A percentile compares a stretch with the other conserved stretches of the same genome.
These are phyloP conservation scores for Globisporangium paroecandrum DNA, from an alignment of 352 stramenopile species.

Conservation along the genomic window DNA sequence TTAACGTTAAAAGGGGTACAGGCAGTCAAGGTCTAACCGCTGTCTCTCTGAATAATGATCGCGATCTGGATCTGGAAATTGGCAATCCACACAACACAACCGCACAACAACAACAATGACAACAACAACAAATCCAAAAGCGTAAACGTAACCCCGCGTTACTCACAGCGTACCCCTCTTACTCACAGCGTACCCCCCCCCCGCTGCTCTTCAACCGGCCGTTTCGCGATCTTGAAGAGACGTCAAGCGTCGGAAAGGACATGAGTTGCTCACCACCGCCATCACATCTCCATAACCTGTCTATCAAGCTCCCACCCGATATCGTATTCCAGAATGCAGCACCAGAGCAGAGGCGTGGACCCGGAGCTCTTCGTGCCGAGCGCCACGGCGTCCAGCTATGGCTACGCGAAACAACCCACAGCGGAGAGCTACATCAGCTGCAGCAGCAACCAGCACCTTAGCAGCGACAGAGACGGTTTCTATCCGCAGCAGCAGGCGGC, in stretches of 20 bases:
- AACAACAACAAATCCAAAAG: not conserved
- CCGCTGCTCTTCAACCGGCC: not conserved
- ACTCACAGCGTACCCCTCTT: not conserved
- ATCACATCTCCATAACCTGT: no score
- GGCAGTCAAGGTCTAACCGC: not conserved
- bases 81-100: not conserved
- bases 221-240: constrained; percentile 9
- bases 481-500: constrained; percentile 12
- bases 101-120: not conserved
- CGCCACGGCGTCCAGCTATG: constrained; percentile 13
- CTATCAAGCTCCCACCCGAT: not conserved
- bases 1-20: not conserved
- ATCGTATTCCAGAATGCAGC: constrained; percentile 23
- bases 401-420: not conserved
- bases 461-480: constrained; percentile 14
- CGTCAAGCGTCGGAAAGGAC: not conserved
- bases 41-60: not conserved
- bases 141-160: not conserved
- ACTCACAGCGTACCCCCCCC: not conserved
- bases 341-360: constrained; percentile 33
- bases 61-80: not conserved
- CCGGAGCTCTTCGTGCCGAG: constrained; percentile 56
- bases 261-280: no score
- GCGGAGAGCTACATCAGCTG: constrained; percentile 3
- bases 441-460: constrained; percentile 10